Evolutionary conservation across 116 monocot species (phyloP).

Genomic region (Papilionanthe hybrid): DNA sequence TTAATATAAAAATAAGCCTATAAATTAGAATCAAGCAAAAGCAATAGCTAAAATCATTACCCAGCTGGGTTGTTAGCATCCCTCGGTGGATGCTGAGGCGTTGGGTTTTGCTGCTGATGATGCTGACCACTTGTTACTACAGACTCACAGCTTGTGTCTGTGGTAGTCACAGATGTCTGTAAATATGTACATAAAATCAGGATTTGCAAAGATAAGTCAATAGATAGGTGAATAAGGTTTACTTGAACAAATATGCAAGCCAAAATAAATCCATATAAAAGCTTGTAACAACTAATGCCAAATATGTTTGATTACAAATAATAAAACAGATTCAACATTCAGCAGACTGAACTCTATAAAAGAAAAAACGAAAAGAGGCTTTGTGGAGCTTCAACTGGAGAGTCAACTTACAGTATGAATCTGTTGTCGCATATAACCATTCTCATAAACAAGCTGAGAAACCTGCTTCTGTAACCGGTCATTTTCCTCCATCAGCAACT

Average conservation of each 20-base stretch:
- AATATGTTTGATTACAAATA: no score
- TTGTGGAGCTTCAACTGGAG: not conserved
- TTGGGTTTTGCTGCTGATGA: conserved; percentile 63
- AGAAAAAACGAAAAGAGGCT: no score
- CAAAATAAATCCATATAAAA: no score
- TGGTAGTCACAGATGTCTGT: conserved; percentile 21
- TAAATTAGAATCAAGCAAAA: no score
- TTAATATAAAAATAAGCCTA: not conserved
- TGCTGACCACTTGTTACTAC: conserved; percentile 57
- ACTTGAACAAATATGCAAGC: no score
- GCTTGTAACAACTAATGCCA: no score
- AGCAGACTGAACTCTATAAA: no score
- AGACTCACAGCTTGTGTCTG: conserved; percentile 32
- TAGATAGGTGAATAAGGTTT: not conserved
- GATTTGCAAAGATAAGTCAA: not conserved
- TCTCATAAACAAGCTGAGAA: conserved; percentile 17
- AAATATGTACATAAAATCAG: not conserved
- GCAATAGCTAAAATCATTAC: conserved; percentile 19
- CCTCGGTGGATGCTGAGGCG: conserved; percentile 54
- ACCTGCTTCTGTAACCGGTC: conserved; percentile 16
- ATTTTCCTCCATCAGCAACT: conserved; percentile 15
- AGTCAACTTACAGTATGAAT: conserved; percentile 45
- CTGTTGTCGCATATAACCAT: conserved; percentile 29
- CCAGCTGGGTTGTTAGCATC: conserved; percentile 78
- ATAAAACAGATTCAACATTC: no score